Percentiles rank a stretch among this genome's conserved stretches.
These are phyloP conservation scores for Collybia nuda DNA, from an alignment of 768 basidiomycete species.

Conservation along the genomic window DNA sequence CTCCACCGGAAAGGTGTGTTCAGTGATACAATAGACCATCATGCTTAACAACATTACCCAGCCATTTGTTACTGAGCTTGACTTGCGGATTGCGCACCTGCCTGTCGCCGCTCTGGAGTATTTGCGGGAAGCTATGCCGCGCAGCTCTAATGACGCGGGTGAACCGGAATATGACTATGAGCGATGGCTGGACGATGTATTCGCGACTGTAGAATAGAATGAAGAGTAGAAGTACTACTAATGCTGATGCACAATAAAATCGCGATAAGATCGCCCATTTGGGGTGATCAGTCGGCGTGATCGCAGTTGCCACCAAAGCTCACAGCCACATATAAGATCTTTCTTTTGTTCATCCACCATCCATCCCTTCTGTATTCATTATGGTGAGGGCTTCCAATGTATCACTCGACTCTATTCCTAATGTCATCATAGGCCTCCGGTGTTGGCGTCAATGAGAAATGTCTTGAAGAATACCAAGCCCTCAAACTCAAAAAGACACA, in stretches of 20 bases:
- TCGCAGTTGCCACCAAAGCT: constrained; percentile 12
- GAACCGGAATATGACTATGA: constrained; percentile 82
- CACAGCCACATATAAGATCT: constrained; percentile 25
- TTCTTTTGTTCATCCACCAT: constrained; percentile 23
- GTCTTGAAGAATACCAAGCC: constrained; percentile 59
- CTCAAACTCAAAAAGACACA: constrained; percentile 75
- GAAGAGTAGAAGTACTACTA: neutral
- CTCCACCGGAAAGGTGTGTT: constrained; percentile 78
- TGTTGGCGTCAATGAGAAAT: constrained; percentile 52
- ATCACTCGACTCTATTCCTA: neutral
- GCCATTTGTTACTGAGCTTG: constrained; percentile 93
- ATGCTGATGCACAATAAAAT: neutral
- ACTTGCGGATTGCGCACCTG: constrained; percentile 81
- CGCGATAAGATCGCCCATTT: constrained; percentile 11
- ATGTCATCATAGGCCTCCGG: neutral
- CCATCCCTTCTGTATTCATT: constrained; percentile 14
- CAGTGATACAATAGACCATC: neutral
- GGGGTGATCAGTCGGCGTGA: constrained; percentile 12
- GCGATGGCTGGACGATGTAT: constrained; percentile 77
- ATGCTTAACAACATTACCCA: constrained; percentile 34
- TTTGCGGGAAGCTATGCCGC: constrained; percentile 81
- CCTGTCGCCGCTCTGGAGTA: constrained; percentile 77
- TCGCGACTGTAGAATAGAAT: constrained; percentile 33
- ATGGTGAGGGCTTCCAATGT: constrained; percentile 23
- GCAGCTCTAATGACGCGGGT: constrained; percentile 44